Base-by-base conservation (phyloP, 345 rosid genomes). In the Viola odorata region DNA sequence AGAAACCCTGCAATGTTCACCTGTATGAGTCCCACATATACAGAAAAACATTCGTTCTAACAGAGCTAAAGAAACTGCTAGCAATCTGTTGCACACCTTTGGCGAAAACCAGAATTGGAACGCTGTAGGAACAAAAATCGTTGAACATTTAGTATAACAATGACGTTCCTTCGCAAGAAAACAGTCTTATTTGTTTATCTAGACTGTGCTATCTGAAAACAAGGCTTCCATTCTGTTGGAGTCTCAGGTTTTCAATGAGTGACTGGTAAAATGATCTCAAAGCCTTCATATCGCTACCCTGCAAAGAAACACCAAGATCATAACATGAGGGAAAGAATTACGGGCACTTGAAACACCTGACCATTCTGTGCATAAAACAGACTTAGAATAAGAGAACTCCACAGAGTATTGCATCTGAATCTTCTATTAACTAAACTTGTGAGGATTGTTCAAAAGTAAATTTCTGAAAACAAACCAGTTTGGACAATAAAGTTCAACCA, bases 181-280 rank as follows among this genome's bases (percentile, higher is more conserved):
- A 4, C 9, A 40, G 0, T 38, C 6, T 1, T 39, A 12, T 37
- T 37, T 55, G 17, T n/a, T 41, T 41, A 17, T 51, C 52, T 41
- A 12, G 38, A 37, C 45, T n/a, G 58, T 76, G 96, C 84, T 86
- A 94, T 86, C 97, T 87, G 86, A 90, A 87, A 65, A 78, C 90
- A 39, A 73, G 84, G 75, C 70, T 82, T 58, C 95, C 96, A 10
- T 94, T 90, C 73, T 84, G 95, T 58, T 84, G 95, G 60, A 66
- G 70, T 59, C 97, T 73, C 60, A 90, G 61, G 63, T 74, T 88
- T 69, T 88, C 96, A 12, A 86, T 75, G 12, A 88, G 89, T 39
- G 86, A 82, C 62, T 76, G 91, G 75, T 87, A 86, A 67, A 76
- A 85, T 39, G 83, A 83, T 75, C 77, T 88, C 79, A 86, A 66